A percentile compares a stretch with the other conserved stretches of the same genome.
Evolutionary conservation across 495 filamentous ascomycete species (phyloP).

Genomic region (Sordaria brevicollis): DNA sequence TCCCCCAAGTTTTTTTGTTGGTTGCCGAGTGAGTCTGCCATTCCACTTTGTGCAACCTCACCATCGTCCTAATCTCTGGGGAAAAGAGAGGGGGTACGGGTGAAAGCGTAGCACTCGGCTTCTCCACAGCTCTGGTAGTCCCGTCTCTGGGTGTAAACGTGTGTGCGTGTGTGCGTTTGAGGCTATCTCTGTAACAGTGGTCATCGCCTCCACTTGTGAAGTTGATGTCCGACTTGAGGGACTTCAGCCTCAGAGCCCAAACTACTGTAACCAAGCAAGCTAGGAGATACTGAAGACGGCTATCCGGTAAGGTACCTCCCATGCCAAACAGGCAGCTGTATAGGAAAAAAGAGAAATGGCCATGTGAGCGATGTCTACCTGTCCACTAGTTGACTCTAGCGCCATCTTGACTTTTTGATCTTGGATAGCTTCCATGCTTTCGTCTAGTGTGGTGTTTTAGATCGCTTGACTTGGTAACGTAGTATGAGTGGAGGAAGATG

Average conservation of each 20-base stretch:
- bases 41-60: not conserved
- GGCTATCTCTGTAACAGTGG: not conserved
- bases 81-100: not conserved
- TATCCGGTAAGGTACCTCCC: not conserved
- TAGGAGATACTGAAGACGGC: not conserved
- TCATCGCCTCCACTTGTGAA: not conserved
- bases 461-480: not conserved
- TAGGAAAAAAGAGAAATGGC: not conserved
- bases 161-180: too few species aligned
- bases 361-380: not conserved
- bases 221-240: not conserved
- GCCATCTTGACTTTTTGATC: not conserved
- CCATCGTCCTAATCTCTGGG: not conserved
- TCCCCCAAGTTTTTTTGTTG: slow-evolving; percentile 1
- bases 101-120: slow-evolving; percentile 4
- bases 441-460: not conserved
- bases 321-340: not conserved
- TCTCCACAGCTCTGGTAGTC: slow-evolving; percentile 1
- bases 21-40: not conserved
- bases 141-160: not conserved
- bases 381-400: not conserved
- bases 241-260: not conserved
- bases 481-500: not conserved
- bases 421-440: not conserved
- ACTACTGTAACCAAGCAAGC: too few species aligned